Conservation (phyloP, 106 monocot species). For the Acanthochlamys bracteata region DNA sequence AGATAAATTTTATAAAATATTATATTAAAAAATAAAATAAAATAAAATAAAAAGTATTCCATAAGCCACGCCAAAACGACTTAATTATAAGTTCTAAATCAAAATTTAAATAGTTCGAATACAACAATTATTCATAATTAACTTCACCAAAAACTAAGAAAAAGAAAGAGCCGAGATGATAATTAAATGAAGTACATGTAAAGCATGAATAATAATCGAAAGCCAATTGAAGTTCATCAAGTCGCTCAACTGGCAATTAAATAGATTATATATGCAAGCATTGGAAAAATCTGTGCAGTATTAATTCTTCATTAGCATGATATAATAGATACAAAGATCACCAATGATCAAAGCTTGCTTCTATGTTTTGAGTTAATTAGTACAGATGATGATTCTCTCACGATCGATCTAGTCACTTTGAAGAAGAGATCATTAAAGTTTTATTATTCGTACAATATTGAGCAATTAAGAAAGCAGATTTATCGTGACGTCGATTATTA, state of each 20-base stretch:
- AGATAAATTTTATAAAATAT: too few species aligned
- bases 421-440: background rate
- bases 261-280: background rate
- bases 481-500: background rate
- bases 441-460: too few species aligned
- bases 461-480: background rate
- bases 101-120: too few species aligned
- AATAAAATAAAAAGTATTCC: too few species aligned
- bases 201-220: background rate
- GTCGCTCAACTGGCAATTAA: background rate
- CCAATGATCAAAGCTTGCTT: conserved; percentile 3
- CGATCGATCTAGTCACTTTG: background rate
- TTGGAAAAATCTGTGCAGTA: too few species aligned
- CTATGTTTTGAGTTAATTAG: background rate
- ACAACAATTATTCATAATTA: too few species aligned
- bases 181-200: too few species aligned
- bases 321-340: background rate
- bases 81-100: too few species aligned
- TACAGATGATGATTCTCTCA: background rate
- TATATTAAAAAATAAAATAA: too few species aligned
- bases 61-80: too few species aligned
- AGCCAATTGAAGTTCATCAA: background rate
- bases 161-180: background rate
- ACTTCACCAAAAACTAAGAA: background rate
- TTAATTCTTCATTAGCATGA: background rate